Evolutionary conservation across 441 rosid species (phyloP).

Genomic region (Eugenia klotzschiana): DNA sequence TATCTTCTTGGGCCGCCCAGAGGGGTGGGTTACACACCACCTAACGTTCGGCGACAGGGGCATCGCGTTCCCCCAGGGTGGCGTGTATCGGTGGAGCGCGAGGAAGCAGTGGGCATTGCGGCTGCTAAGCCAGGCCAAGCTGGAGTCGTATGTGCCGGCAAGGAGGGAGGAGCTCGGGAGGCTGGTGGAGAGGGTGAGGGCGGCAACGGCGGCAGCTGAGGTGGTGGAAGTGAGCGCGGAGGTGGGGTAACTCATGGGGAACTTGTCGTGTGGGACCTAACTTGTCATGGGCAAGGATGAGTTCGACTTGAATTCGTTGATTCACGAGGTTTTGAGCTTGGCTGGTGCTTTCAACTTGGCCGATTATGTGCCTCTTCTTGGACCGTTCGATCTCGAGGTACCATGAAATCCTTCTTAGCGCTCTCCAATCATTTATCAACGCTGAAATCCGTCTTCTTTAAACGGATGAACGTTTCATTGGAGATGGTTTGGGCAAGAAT

Average conservation of each 20-base stretch:
- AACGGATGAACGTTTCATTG: neutral
- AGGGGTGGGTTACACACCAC: neutral
- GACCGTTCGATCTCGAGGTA: conserved; percentile 4
- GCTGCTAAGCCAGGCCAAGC: neutral
- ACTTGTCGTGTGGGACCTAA: neutral
- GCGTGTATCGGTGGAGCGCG: neutral
- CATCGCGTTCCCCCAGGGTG: neutral
- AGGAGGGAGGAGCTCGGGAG: neutral
- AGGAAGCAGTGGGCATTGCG: neutral
- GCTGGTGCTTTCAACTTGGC: neutral
- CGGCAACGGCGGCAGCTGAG: neutral
- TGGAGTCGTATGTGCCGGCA: neutral
- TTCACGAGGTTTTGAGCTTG: neutral
- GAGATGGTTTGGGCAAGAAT: neutral
- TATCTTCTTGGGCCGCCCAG: neutral
- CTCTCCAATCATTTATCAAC: neutral
- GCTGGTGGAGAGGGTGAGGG: neutral
- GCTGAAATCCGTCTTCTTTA: neutral
- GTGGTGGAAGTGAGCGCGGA: neutral
- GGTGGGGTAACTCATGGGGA: neutral
- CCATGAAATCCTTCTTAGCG: neutral
- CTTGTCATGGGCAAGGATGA: neutral
- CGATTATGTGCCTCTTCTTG: neutral
- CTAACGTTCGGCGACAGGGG: neutral
- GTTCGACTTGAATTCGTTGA: neutral